Percentiles rank a stretch among this genome's conserved stretches.
These are phyloP conservation scores for Lactifluus piperatus DNA, from an alignment of 768 basidiomycete genomes.

Conservation along the genomic window DNA sequence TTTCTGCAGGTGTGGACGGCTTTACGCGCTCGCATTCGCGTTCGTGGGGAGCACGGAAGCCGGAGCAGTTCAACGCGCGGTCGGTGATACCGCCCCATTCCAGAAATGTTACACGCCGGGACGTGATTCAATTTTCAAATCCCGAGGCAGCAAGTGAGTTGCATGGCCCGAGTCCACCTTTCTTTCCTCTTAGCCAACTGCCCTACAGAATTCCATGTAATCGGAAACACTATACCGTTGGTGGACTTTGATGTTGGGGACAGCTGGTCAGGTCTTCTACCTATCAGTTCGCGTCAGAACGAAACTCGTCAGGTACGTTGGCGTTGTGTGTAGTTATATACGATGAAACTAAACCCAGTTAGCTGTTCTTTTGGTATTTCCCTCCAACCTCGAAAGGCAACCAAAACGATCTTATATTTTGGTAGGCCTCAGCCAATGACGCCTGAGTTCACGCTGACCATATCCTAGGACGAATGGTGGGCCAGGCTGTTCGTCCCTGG, in stretches of 20 bases:
- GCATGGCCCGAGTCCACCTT: not conserved
- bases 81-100: not conserved
- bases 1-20: not conserved
- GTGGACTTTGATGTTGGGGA: constrained; percentile 19
- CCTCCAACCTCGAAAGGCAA: constrained; percentile 13
- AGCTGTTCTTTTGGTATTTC: constrained; percentile 21
- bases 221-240: constrained; percentile 11
- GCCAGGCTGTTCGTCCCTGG: constrained; percentile 19
- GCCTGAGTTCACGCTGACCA: not conserved
- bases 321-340: not conserved
- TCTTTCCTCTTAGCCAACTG: not conserved
- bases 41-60: not conserved
- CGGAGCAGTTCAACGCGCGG: not conserved
- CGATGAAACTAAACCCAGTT: not conserved
- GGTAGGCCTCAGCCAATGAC: not conserved
- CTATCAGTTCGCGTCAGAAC: constrained; percentile 10
- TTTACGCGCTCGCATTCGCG: not conserved
- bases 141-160: constrained; percentile 3
- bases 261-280: constrained; percentile 19
- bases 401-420: constrained; percentile 18
- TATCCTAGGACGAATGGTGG: constrained; percentile 18
- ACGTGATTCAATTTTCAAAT: not conserved
- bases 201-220: constrained; percentile 8
- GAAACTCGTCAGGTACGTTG: constrained; percentile 18
- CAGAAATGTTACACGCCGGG: not conserved